phyloP scores from a whole-genome alignment of 306 rosid species.

The Gastrolobium villosum region DNA sequence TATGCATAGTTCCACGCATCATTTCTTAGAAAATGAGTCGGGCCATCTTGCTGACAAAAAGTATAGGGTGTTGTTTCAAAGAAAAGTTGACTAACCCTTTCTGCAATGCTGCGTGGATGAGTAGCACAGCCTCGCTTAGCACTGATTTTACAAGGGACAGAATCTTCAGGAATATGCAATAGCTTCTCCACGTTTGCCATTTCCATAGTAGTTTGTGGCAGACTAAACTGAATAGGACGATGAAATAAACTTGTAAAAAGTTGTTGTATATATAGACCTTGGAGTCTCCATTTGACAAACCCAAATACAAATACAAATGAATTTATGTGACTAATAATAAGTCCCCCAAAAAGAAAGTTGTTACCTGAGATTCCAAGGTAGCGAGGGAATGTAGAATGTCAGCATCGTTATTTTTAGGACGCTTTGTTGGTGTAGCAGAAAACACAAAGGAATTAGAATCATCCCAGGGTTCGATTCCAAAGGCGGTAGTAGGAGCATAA shows the following conservation, averaged over 20 bases:
- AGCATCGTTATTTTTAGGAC: constrained; percentile 66
- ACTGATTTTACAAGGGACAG: constrained; percentile 96
- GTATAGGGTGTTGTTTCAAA: too few species aligned
- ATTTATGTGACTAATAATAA: too few species aligned
- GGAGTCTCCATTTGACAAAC: not conserved
- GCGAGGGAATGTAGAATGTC: constrained; percentile 67
- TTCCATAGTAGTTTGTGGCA: constrained; percentile 87
- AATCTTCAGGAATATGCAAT: constrained; percentile 87
- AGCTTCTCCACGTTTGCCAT: constrained; percentile 83
- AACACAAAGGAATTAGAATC: constrained; percentile 73
- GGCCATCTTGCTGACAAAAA: not conserved
- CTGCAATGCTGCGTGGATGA: constrained; percentile 98
- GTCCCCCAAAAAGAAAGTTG: not conserved
- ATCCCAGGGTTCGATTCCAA: constrained; percentile 77
- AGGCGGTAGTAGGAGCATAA: constrained; percentile 51
- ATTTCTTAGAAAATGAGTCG: not conserved
- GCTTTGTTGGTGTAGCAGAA: constrained; percentile 66
- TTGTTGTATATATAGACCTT: too few species aligned
- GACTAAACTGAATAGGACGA: constrained; percentile 71
- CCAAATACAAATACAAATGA: not conserved
- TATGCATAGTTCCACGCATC: too few species aligned
- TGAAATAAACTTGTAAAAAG: constrained; percentile 9
- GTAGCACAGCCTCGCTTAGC: constrained; percentile 99
- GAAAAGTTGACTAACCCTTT: constrained; percentile 66
- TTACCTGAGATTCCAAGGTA: constrained; percentile 84